phyloP scores from a whole-genome alignment of 768 basidiomycete genomes.

The Pisolithus albus region DNA sequence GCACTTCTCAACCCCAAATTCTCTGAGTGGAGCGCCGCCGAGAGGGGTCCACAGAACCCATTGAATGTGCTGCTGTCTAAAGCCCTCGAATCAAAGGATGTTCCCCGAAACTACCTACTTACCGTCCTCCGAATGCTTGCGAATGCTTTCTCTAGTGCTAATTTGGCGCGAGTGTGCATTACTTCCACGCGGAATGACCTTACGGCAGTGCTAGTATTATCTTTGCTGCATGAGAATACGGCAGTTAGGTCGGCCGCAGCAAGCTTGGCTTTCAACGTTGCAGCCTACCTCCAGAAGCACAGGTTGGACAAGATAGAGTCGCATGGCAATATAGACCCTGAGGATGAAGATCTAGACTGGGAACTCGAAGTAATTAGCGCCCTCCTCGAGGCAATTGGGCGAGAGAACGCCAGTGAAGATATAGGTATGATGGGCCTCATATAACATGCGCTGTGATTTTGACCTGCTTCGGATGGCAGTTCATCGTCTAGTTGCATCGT shows the following conservation, averaged over 20 bases:
- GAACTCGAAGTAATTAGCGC: conserved; percentile 80
- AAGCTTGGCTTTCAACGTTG: conserved; percentile 72
- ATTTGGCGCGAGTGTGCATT: conserved; percentile 37
- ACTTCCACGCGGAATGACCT: conserved; percentile 27
- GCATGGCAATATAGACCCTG: conserved; percentile 30
- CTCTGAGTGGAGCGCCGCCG: conserved; percentile 41
- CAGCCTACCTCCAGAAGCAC: conserved; percentile 56
- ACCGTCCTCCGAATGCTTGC: conserved; percentile 61
- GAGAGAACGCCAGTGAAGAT: conserved; percentile 71
- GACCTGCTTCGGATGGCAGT: conserved; percentile 37
- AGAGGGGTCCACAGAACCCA: conserved; percentile 31
- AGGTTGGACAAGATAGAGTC: conserved; percentile 40
- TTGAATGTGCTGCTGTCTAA: conserved; percentile 42
- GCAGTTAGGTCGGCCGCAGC: conserved; percentile 73
- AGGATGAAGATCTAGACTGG: conserved; percentile 73
- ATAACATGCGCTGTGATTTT: conserved; percentile 1
- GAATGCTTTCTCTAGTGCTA: conserved; percentile 52
- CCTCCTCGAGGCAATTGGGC: conserved; percentile 68
- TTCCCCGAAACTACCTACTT: conserved; percentile 51
- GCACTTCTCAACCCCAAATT: conserved; percentile 60
- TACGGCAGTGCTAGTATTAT: conserved; percentile 54
- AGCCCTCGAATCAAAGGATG: conserved; percentile 28
- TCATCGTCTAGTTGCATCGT: conserved; percentile 72
- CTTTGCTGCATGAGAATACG: conserved; percentile 62
- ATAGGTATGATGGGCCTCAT: conserved; percentile 51